A percentile compares a stretch with the other conserved stretches of the same genome.
Conservation (phyloP, 2,329 filamentous ascomycete genomes). For the Sporothrix pseudoabietina region DNA sequence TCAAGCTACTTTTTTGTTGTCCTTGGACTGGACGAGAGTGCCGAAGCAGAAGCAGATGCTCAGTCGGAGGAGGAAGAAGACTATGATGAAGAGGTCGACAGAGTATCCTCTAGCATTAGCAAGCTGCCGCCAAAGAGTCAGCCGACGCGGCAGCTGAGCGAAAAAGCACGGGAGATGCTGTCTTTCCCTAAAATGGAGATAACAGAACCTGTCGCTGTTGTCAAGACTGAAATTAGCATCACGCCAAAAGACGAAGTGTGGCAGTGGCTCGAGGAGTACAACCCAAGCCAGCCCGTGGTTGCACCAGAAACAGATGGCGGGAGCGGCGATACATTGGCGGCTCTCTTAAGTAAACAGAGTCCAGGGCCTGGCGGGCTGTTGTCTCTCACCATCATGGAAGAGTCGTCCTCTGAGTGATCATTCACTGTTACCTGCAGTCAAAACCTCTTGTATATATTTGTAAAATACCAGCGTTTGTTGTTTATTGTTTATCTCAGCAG, state of each 20-base stretch:
- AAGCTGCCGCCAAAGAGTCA: not conserved
- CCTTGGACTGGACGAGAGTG: conserved; percentile 46
- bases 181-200: not conserved
- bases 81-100: not conserved
- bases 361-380: conserved; percentile 21
- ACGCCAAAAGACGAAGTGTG: conserved; percentile 32
- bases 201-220: no score
- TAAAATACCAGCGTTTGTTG: not conserved
- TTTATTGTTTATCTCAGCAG: not conserved
- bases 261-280: conserved; percentile 35
- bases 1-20: conserved; percentile 58
- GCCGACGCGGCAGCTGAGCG: not conserved
- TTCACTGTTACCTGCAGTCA: not conserved
- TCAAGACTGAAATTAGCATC: conserved; percentile 18
- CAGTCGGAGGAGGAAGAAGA: not conserved
- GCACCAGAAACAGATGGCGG: not conserved
- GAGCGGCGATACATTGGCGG: not conserved
- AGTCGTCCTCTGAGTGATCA: conserved; percentile 30
- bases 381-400: conserved; percentile 33
- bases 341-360: not conserved
- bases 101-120: not conserved
- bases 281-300: conserved; percentile 20
- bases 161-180: not conserved
- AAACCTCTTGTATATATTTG: not conserved
- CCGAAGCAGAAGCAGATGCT: not conserved